Percentiles rank a stretch among this genome's conserved stretches.
Evolutionary conservation across 2,329 filamentous ascomycete species (phyloP).

Genomic region (Hansfordia pulvinata): DNA sequence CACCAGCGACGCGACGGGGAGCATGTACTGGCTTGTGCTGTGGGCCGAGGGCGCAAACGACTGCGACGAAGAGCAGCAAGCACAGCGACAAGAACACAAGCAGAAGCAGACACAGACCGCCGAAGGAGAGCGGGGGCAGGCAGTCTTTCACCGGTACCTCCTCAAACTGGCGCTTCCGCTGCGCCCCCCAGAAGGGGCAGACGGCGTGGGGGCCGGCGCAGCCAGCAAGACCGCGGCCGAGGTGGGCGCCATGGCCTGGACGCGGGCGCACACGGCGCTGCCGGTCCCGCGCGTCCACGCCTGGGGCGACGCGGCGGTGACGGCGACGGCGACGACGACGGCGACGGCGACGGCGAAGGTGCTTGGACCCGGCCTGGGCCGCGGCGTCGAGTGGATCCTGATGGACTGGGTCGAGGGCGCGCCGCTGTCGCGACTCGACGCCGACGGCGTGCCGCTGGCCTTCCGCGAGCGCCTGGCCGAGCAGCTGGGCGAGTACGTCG

Average conservation of each 20-base stretch:
- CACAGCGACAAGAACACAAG: no score
- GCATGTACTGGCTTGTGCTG: no score
- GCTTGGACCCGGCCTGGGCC: conserved; percentile 16
- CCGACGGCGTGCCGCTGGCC: conserved; percentile 4
- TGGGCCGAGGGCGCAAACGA: no score
- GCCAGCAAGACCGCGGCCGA: conserved; percentile 17
- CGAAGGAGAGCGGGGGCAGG: no score
- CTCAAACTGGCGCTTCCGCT: conserved; percentile 14
- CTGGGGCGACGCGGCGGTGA: conserved; percentile 5
- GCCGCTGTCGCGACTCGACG: conserved; percentile 15
- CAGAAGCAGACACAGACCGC: no score
- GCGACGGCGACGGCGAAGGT: neutral
- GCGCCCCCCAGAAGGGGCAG: conserved; percentile 5
- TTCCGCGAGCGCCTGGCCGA: conserved; percentile 15
- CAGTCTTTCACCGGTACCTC: no score
- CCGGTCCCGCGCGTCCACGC: conserved; percentile 11
- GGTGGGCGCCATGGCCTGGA: conserved; percentile 16
- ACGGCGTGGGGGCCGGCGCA: no score
- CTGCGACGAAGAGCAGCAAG: no score
- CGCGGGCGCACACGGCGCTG: conserved; percentile 9
- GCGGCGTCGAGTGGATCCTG: conserved; percentile 17
- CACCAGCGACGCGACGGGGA: no score
- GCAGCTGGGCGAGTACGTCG: conserved; percentile 12
- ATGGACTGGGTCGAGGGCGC: conserved; percentile 13
- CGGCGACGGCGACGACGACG: neutral